Conservation (phyloP, 2,329 filamentous ascomycete genomes). For the Monosporascus sp. region DNA sequence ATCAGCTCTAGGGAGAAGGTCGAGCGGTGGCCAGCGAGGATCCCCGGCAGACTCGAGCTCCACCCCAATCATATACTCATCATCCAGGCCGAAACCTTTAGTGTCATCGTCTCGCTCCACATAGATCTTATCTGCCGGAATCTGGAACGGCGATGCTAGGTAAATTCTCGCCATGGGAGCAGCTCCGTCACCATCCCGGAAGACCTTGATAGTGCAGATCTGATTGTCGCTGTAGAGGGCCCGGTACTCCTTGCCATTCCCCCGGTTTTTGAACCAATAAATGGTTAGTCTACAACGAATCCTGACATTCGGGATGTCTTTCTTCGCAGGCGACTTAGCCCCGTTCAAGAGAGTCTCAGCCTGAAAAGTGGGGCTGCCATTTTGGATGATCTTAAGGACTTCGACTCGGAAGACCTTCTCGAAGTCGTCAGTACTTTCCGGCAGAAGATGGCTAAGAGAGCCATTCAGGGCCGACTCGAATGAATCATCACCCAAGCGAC, state of each 20-base stretch:
- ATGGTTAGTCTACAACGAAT: constrained; percentile 41
- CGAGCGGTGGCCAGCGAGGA: constrained; percentile 47
- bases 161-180: constrained; percentile 44
- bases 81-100: constrained; percentile 41
- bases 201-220: constrained; percentile 46
- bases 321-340: constrained; percentile 28
- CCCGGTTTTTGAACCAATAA: constrained; percentile 20
- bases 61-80: constrained; percentile 45
- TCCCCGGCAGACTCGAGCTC: constrained; percentile 48
- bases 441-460: constrained; percentile 16
- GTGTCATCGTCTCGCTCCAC: constrained; percentile 42
- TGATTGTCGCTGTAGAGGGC: constrained; percentile 51
- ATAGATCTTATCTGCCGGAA: constrained; percentile 47
- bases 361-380: constrained; percentile 37
- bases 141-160: constrained; percentile 43
- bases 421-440: constrained; percentile 20
- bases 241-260: constrained; percentile 29
- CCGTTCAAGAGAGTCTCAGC: constrained; percentile 31
- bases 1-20: constrained; percentile 27
- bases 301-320: constrained; percentile 30
- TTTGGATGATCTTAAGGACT: constrained; percentile 47
- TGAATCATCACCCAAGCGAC: constrained; percentile 39
- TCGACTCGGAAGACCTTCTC: constrained; percentile 46
- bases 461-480: constrained; percentile 25
- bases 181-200: constrained; percentile 41